A percentile compares a stretch with the other conserved stretches of the same genome.
Conservation (phyloP, 1,284 basidiomycete genomes). For the Malassezia caprae region DNA sequence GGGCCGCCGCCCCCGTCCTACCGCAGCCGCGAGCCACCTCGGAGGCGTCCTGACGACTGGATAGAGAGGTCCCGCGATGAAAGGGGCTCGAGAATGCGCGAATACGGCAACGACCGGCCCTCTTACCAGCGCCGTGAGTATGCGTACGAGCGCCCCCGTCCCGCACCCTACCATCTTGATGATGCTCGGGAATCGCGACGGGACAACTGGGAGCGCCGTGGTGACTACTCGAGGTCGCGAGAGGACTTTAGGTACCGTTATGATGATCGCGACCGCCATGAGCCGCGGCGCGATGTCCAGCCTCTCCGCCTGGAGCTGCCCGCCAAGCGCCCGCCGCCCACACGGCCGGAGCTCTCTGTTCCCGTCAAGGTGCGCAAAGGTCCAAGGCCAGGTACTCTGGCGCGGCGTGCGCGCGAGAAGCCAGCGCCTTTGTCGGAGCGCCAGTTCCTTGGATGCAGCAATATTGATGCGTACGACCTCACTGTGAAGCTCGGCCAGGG, state of each 20-base stretch:
- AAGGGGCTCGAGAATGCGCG: conserved; percentile 1
- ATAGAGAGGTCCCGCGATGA: conserved; percentile 5
- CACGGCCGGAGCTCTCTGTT: background rate
- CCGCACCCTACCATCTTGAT: conserved; percentile 16
- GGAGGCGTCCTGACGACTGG: conserved; percentile 6
- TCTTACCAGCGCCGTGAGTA: background rate
- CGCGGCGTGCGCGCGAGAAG: conserved; percentile 16
- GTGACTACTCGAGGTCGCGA: background rate
- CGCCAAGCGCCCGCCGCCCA: background rate
- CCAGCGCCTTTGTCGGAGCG: conserved; percentile 29
- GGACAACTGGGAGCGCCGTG: background rate
- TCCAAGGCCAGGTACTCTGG: conserved; percentile 13
- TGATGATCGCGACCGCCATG: conserved; percentile 3
- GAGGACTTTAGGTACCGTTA: background rate
- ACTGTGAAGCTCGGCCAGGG: conserved; percentile 42
- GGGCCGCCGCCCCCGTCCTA: background rate
- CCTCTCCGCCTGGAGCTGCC: background rate
- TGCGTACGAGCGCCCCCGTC: conserved; percentile 13
- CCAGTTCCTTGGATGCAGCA: conserved; percentile 35
- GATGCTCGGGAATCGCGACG: conserved; percentile 4
- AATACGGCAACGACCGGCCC: conserved; percentile 3
- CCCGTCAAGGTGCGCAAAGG: conserved; percentile 13
- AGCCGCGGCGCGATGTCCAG: background rate
- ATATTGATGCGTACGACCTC: conserved; percentile 39
- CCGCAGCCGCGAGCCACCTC: background rate